Conservation (phyloP, 768 basidiomycete genomes). For the Termitomyces sp. region DNA sequence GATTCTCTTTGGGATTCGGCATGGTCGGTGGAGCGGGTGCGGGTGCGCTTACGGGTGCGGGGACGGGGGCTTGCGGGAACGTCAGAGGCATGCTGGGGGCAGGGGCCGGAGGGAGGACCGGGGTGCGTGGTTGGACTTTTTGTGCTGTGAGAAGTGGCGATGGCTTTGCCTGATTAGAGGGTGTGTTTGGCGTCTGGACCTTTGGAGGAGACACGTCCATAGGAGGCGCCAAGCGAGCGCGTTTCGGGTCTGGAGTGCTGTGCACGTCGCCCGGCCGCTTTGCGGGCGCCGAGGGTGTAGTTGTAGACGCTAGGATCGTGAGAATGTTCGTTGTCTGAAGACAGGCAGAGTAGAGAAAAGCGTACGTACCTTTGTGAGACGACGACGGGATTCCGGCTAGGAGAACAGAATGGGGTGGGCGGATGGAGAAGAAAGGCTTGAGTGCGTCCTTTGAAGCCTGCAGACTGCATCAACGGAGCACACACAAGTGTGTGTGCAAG, state of each 20-base stretch:
- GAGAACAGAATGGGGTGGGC: slow-evolving; percentile 36
- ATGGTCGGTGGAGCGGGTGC: too few species aligned
- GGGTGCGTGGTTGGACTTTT: slow-evolving; percentile 12
- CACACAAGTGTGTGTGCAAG: not conserved
- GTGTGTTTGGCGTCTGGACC: slow-evolving; percentile 13
- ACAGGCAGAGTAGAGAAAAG: too few species aligned
- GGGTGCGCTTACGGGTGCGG: too few species aligned
- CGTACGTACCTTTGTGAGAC: slow-evolving; percentile 22
- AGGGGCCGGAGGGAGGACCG: not conserved
- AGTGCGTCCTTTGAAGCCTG: slow-evolving; percentile 28
- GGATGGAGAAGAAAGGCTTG: slow-evolving; percentile 56
- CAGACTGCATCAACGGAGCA: not conserved
- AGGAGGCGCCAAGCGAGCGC: slow-evolving; percentile 26
- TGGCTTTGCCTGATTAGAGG: slow-evolving; percentile 18
- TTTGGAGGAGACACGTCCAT: slow-evolving; percentile 19
- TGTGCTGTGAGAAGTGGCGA: slow-evolving; percentile 16
- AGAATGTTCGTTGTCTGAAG: too few species aligned
- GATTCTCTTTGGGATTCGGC: not conserved
- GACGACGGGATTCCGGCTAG: slow-evolving; percentile 41
- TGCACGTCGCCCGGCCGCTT: slow-evolving; percentile 41
- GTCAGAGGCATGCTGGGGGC: not conserved
- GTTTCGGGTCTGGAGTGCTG: slow-evolving; percentile 38
- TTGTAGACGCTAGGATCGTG: not conserved
- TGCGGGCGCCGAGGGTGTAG: not conserved
- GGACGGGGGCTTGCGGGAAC: too few species aligned